These are phyloP conservation scores for Kazachstania taianensis DNA, from an alignment of 805 yeast genomes.

Conservation along the genomic window DNA sequence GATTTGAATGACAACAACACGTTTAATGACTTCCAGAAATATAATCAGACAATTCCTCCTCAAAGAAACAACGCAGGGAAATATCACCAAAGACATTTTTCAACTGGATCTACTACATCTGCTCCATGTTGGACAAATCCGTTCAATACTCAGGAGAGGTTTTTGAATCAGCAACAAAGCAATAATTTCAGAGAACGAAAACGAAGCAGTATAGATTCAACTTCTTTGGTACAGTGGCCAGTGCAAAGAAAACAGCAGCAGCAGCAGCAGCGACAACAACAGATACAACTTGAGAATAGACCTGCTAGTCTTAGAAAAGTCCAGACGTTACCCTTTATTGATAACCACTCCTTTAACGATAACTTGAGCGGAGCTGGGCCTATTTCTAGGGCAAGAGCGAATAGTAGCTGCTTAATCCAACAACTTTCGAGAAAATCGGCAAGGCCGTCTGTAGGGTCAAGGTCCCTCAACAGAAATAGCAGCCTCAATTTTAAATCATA, in stretches of 20 bases:
- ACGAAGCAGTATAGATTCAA: too few relatives aligned
- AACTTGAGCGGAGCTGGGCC: too few relatives aligned
- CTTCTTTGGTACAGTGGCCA: too few relatives aligned
- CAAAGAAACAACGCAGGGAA: too few relatives aligned
- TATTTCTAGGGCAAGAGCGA: slow-evolving; percentile 7
- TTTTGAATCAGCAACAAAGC: too few relatives aligned
- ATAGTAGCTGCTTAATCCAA: slow-evolving; percentile 6
- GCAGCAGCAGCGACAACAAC: too few relatives aligned
- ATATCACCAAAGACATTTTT: not conserved
- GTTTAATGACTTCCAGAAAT: too few relatives aligned
- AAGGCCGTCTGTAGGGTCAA: not conserved
- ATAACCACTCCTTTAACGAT: too few relatives aligned
- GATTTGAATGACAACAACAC: too few relatives aligned
- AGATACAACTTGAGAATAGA: not conserved
- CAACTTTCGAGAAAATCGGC: slow-evolving; percentile 6
- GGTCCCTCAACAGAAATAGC: not conserved
- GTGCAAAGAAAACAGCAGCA: not conserved
- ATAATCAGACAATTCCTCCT: too few relatives aligned
- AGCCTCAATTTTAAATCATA: not conserved
- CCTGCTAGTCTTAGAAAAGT: not conserved
- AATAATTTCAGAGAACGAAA: too few relatives aligned
- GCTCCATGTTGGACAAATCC: slow-evolving; percentile 5
- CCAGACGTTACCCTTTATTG: not conserved
- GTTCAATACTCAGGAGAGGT: too few relatives aligned
- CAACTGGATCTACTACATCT: not conserved